A percentile compares a stretch with the other conserved stretches of the same genome.
Conservation (phyloP, 2,329 filamentous ascomycete genomes). For the Paecilomyces variotii region DNA sequence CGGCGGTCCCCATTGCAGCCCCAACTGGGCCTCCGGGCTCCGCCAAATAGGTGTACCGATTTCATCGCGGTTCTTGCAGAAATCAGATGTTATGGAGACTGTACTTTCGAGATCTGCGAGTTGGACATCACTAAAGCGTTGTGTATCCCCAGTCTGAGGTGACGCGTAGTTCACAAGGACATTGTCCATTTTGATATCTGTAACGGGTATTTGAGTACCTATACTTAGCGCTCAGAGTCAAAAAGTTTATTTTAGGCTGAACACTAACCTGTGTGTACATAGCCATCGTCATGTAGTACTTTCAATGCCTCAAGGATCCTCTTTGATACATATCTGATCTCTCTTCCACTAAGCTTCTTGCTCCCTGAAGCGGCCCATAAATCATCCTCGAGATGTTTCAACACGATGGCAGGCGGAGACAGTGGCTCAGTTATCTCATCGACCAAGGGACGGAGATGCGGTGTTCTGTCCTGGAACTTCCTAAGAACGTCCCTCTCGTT, state of each 20-base stretch:
- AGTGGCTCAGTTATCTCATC: constrained; percentile 3
- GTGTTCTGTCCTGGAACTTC: constrained; percentile 5
- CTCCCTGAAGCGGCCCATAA: constrained; percentile 3
- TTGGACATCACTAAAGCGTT: constrained; percentile 11
- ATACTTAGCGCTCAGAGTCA: not conserved
- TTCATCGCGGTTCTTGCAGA: constrained; percentile 5
- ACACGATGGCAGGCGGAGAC: constrained; percentile 8
- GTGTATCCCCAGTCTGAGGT: not conserved
- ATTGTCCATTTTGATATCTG: constrained; percentile 14
- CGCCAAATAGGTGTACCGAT: constrained; percentile 13
- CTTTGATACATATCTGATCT: constrained; percentile 12
- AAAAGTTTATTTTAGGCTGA: not conserved
- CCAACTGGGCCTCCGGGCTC: constrained; percentile 10
- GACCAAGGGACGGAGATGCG: constrained; percentile 5
- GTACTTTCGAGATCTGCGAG: constrained; percentile 12
- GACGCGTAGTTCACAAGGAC: constrained; percentile 13
- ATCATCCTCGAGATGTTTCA: constrained; percentile 13
- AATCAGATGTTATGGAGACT: constrained; percentile 5
- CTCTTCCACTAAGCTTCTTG: constrained; percentile 7
- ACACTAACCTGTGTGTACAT: constrained; percentile 11
- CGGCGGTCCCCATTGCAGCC: constrained; percentile 9
- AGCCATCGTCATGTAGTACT: constrained; percentile 10
- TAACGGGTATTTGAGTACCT: not conserved
- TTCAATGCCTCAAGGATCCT: constrained; percentile 8
- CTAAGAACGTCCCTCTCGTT: constrained; percentile 4